Evolutionary conservation across 2,329 filamentous ascomycete species (phyloP), one percentile per base, ranked within the genome.

Genomic region (Alternaria brassicicola): DNA sequence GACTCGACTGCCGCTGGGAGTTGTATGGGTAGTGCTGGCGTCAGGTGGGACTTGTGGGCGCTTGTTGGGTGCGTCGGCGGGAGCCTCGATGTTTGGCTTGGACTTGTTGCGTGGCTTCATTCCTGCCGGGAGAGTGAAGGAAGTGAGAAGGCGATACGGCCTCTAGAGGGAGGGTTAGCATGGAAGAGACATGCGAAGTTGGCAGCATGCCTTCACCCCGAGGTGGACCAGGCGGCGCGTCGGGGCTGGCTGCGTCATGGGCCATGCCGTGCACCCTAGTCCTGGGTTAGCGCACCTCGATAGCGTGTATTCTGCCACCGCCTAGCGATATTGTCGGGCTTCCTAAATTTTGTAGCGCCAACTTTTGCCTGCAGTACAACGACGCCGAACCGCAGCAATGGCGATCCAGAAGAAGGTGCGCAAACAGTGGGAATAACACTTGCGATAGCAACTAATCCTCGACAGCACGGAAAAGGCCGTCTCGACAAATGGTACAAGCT

Each of bases 401-500:
- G 93, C 92, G 74, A 94, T 98, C 73, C 92, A 98, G 76, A 97
- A 98, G 86, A 98, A 98, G 81, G 85, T 69, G 46, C 59, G 61
- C 51, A 55, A 31, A 36, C n/a, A 48, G n/a, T 31, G 12, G 3
- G n/a, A 13, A 2, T 10, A 4, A 28, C 28, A 15, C 12, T 4
- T 7, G 8, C 10, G 19, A 31, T 26, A n/a, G 8, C 6, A 4
- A 12, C 75, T 74, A 71, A 81, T 65, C 12, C 33, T 43, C 19
- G 6, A 3, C 57, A 86, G 86, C 91, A 97, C 82, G 94, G 93
- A 81, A 98, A 98, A 83, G 94, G 94, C 79, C 93, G 94, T 86
- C 85, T 97, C 73, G 95, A 99, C 81, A 97, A 98, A 81, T 98
- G 93, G 92, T 99, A 98, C 81, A 94, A 93, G 77, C 88, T 98